These are phyloP conservation scores for Colletotrichum falcatum DNA, from an alignment of 2,329 filamentous ascomycete genomes.

Conservation along the genomic window DNA sequence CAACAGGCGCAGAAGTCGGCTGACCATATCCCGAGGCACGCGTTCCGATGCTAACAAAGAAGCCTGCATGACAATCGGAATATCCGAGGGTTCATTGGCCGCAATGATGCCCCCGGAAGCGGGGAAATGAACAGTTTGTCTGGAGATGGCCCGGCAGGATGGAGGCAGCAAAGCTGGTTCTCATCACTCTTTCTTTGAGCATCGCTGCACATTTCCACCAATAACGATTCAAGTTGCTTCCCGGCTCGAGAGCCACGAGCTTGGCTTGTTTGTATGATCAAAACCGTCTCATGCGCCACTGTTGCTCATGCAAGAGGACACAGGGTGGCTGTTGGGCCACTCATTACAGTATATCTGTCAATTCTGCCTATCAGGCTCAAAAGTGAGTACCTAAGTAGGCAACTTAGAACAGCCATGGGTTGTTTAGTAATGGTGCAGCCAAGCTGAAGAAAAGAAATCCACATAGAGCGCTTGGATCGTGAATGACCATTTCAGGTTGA, in stretches of 20 bases:
- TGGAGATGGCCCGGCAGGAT: neutral
- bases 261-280: too few relatives aligned
- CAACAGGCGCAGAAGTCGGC: neutral
- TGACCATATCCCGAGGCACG: neutral
- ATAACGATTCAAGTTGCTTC: neutral
- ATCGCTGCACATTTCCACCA: slow-evolving; percentile 46
- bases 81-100: neutral
- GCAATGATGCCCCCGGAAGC: neutral
- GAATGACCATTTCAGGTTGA: too few relatives aligned
- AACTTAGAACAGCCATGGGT: too few relatives aligned
- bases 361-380: too few relatives aligned
- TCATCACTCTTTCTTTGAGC: neutral
- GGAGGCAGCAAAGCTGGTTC: neutral
- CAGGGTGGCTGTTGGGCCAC: too few relatives aligned
- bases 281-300: too few relatives aligned
- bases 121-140: neutral
- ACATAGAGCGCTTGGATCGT: too few relatives aligned
- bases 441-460: too few relatives aligned
- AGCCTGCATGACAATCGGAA: neutral
- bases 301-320: too few relatives aligned
- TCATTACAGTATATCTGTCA: too few relatives aligned
- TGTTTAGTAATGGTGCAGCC: too few relatives aligned
- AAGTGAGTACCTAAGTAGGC: too few relatives aligned
- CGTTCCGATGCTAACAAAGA: neutral
- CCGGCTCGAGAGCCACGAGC: neutral